Evolutionary conservation across 2,329 filamentous ascomycete species (phyloP).

Genomic region (Penicillium sp.): DNA sequence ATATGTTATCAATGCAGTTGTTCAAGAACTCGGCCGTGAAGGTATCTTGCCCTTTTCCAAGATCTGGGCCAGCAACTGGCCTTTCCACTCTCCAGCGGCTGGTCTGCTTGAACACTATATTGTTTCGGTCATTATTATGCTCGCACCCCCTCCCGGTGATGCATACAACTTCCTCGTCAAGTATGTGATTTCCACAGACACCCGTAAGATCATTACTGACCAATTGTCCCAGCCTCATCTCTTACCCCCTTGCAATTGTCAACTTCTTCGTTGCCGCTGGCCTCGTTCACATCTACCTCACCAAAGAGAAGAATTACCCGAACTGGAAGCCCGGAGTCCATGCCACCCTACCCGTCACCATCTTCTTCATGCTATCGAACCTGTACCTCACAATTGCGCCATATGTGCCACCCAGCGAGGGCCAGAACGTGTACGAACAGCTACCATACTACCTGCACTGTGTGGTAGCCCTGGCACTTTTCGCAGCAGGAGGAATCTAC

Average conservation of each 20-base stretch:
- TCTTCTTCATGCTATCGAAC: conserved; percentile 56
- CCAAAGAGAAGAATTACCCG: conserved; percentile 39
- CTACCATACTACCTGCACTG: conserved; percentile 57
- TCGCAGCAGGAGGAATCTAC: conserved; percentile 52
- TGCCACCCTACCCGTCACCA: conserved; percentile 50
- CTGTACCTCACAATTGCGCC: conserved; percentile 54
- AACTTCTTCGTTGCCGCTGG: conserved; percentile 54
- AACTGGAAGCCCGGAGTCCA: conserved; percentile 52
- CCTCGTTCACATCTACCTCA: conserved; percentile 50
- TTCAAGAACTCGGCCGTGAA: conserved; percentile 66
- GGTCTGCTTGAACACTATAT: conserved; percentile 63
- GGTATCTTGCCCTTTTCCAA: conserved; percentile 65
- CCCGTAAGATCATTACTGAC: conserved; percentile 1
- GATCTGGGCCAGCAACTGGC: conserved; percentile 69
- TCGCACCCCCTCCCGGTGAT: conserved; percentile 66
- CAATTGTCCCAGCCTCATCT: conserved; percentile 33
- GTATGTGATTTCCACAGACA: conserved; percentile 26
- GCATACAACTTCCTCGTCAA: conserved; percentile 64
- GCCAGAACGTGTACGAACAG: conserved; percentile 53
- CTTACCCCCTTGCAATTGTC: conserved; percentile 47
- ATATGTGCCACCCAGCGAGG: conserved; percentile 51
- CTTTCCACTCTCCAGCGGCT: conserved; percentile 64
- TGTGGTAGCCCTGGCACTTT: conserved; percentile 53
- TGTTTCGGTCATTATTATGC: conserved; percentile 63
- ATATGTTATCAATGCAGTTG: conserved; percentile 26